Evolutionary conservation across 805 yeast genomes (phyloP).

Genomic region (Kodamaea restingae): DNA sequence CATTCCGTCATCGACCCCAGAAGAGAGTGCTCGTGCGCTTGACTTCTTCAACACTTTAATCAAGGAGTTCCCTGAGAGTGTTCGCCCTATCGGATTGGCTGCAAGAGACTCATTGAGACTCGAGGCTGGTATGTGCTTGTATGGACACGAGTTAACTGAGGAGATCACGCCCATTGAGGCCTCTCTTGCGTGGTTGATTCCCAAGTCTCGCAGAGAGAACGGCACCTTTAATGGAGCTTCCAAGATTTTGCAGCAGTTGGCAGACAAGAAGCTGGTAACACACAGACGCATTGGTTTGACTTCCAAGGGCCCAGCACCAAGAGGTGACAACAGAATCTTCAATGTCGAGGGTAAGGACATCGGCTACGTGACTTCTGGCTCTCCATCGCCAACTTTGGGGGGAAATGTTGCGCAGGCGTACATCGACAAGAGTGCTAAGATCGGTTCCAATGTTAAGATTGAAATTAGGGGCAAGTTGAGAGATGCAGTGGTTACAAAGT

Average conservation of each 20-base stretch:
- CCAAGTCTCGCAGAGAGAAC: conserved; percentile 66
- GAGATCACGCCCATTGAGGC: conserved; percentile 83
- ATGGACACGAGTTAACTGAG: conserved; percentile 88
- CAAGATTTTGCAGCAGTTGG: conserved; percentile 65
- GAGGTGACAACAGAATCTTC: conserved; percentile 69
- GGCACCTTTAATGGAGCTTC: conserved; percentile 72
- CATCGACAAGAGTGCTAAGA: conserved; percentile 66
- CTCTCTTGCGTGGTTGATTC: conserved; percentile 83
- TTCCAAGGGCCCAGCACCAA: conserved; percentile 87
- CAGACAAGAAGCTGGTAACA: conserved; percentile 56
- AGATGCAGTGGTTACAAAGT: conserved; percentile 68
- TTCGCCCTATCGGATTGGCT: conserved; percentile 92
- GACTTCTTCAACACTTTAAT: conserved; percentile 61
- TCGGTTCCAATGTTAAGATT: conserved; percentile 67
- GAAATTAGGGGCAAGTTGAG: conserved; percentile 82
- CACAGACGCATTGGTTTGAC: conserved; percentile 67
- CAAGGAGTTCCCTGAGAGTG: conserved; percentile 46
- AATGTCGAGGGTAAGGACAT: conserved; percentile 48
- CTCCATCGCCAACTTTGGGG: conserved; percentile 58
- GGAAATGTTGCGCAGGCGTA: conserved; percentile 90
- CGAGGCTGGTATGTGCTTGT: conserved; percentile 98
- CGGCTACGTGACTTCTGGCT: conserved; percentile 59
- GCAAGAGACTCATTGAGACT: conserved; percentile 93
- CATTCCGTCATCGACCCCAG: conserved; percentile 48
- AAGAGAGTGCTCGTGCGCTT: conserved; percentile 42